These are phyloP conservation scores for Monilinia polystroma DNA, from an alignment of 2,329 filamentous ascomycete species.

Conservation along the genomic window DNA sequence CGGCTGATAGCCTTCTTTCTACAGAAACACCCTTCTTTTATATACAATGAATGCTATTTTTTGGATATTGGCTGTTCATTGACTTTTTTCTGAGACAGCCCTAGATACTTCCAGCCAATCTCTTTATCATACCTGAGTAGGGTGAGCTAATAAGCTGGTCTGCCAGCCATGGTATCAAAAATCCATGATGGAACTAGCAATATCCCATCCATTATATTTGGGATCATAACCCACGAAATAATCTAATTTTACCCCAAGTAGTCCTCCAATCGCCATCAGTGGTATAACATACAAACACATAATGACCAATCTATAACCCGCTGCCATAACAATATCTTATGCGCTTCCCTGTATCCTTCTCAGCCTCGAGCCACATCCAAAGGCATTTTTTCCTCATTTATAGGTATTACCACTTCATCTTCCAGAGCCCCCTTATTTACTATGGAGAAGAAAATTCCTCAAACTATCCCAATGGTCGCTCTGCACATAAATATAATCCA, in stretches of 20 bases:
- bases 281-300: slow-evolving; percentile 5
- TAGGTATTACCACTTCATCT: not conserved
- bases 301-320: slow-evolving; percentile 10
- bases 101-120: not conserved
- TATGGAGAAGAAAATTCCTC: slow-evolving; percentile 82
- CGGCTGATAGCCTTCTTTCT: not conserved
- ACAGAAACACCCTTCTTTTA: not conserved
- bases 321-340: slow-evolving; percentile 1
- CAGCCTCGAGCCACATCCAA: not conserved
- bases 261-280: not conserved
- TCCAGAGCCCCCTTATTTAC: slow-evolving; percentile 50
- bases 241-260: slow-evolving; percentile 16
- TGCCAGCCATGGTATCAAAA: too few relatives aligned
- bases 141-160: too few relatives aligned
- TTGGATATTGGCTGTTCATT: not conserved
- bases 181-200: not conserved
- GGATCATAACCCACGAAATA: not conserved
- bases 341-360: not conserved
- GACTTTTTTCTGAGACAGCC: not conserved
- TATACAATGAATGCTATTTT: not conserved
- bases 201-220: slow-evolving; percentile 11
- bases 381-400: not conserved
- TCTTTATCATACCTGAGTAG: too few relatives aligned
- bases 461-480: slow-evolving; percentile 87
- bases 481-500: slow-evolving; percentile 95